phyloP scores from a whole-genome alignment of 331 rosid genomes.

The Rhamnella rubrinervis region DNA sequence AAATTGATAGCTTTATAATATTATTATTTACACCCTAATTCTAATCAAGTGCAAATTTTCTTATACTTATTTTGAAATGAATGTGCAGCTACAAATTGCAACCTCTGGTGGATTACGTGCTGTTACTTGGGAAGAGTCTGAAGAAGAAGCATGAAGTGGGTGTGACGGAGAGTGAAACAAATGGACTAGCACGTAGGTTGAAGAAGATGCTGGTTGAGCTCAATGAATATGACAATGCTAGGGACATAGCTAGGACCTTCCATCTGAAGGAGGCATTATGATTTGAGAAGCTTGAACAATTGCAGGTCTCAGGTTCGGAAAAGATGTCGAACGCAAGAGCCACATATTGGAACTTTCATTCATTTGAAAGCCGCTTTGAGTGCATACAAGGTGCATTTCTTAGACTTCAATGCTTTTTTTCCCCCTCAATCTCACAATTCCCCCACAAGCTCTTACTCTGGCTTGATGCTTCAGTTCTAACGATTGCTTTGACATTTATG shows the following conservation, averaged over 20 bases:
- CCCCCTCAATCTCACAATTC: too few relatives aligned
- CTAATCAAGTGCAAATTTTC: not conserved
- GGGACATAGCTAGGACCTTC: constrained; percentile 76
- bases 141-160: constrained; percentile 61
- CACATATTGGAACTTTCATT: too few relatives aligned
- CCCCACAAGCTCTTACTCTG: too few relatives aligned
- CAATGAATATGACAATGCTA: constrained; percentile 79
- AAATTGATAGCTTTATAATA: not conserved
- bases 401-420: too few relatives aligned
- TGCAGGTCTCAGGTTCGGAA: too few relatives aligned
- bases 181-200: constrained; percentile 74
- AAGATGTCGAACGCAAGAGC: too few relatives aligned
- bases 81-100: constrained; percentile 69
- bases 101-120: constrained; percentile 71
- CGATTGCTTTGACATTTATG: too few relatives aligned
- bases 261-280: constrained; percentile 84
- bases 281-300: not conserved
- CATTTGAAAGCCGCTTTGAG: too few relatives aligned
- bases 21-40: not conserved
- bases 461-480: too few relatives aligned
- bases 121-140: constrained; percentile 62
- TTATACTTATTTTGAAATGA: not conserved
- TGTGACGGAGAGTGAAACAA: constrained; percentile 49
- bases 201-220: constrained; percentile 91
- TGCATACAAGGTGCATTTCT: too few relatives aligned